A percentile compares a stretch with the other conserved stretches of the same genome.
phyloP scores from a whole-genome alignment of 495 filamentous ascomycete genomes.

The Aspergillus baeticus region DNA sequence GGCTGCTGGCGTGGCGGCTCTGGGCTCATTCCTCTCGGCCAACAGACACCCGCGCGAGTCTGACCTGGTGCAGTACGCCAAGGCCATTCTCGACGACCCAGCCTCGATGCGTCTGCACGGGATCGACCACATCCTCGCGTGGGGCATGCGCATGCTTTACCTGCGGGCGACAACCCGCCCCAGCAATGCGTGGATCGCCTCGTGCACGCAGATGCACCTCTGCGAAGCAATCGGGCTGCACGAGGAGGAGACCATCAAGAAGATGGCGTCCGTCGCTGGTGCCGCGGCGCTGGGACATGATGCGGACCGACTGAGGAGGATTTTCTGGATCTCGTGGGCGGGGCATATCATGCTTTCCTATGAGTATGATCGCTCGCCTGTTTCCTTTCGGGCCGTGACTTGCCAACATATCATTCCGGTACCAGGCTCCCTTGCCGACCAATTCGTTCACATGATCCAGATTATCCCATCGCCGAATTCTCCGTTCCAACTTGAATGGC shows the following conservation, averaged over 20 bases:
- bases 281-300: constrained; percentile 27
- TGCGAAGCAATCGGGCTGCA: constrained; percentile 30
- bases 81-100: constrained; percentile 34
- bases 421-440: constrained; percentile 26
- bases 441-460: constrained; percentile 30
- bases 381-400: constrained; percentile 25
- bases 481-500: constrained; percentile 23
- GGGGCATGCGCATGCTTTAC: constrained; percentile 35
- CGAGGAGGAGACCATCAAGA: constrained; percentile 29
- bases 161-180: constrained; percentile 34
- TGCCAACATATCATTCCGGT: constrained; percentile 21
- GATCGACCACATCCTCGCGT: constrained; percentile 35
- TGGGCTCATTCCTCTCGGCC: constrained; percentile 32
- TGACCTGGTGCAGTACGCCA: constrained; percentile 31
- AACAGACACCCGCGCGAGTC: constrained; percentile 27
- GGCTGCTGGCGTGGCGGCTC: constrained; percentile 28
- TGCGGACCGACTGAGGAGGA: constrained; percentile 29
- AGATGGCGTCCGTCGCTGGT: constrained; percentile 23
- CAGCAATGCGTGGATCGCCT: constrained; percentile 36
- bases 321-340: constrained; percentile 36
- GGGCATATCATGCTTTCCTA: constrained; percentile 34
- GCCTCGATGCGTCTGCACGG: constrained; percentile 26
- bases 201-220: constrained; percentile 34
- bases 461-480: constrained; percentile 31
- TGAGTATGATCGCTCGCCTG: constrained; percentile 31